Evolutionary conservation across 2,329 filamentous ascomycete genomes (phyloP).

Genomic region (Zymoseptoria brevis): DNA sequence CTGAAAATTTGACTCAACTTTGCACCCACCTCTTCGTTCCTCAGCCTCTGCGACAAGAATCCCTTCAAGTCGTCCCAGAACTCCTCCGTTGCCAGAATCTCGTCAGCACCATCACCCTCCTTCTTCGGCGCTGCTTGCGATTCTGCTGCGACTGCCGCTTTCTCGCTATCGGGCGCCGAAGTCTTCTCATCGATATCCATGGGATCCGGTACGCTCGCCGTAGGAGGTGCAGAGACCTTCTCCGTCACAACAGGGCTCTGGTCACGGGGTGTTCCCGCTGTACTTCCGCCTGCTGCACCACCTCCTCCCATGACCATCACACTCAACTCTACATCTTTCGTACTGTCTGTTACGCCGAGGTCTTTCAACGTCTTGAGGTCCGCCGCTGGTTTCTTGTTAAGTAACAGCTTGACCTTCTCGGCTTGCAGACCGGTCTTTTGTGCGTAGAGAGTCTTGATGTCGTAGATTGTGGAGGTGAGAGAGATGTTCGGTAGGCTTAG

Average conservation of each 20-base stretch:
- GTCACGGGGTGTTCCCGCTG: constrained; percentile 27
- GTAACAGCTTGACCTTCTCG: constrained; percentile 79
- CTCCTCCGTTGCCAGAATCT: constrained; percentile 57
- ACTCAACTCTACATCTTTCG: constrained; percentile 60
- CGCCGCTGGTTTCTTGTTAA: constrained; percentile 74
- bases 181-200: constrained; percentile 28
- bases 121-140: constrained; percentile 50
- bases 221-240: constrained; percentile 15
- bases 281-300: constrained; percentile 6
- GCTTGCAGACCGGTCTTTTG: constrained; percentile 54
- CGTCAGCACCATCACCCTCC: constrained; percentile 28
- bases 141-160: constrained; percentile 29
- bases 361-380: constrained; percentile 29
- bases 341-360: constrained; percentile 38
- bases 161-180: constrained; percentile 24
- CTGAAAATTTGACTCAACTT: constrained; percentile 61
- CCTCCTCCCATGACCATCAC: constrained; percentile 75
- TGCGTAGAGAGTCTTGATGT: constrained; percentile 66
- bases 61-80: constrained; percentile 84
- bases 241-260: constrained; percentile 34
- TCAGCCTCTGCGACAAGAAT: constrained; percentile 71
- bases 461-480: constrained; percentile 64
- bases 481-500: constrained; percentile 56
- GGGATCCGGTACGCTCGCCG: constrained; percentile 29
- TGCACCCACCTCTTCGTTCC: constrained; percentile 59